Base-by-base conservation (phyloP, 352 stramenopile genomes). In the Aphanomyces astaci region DNA sequence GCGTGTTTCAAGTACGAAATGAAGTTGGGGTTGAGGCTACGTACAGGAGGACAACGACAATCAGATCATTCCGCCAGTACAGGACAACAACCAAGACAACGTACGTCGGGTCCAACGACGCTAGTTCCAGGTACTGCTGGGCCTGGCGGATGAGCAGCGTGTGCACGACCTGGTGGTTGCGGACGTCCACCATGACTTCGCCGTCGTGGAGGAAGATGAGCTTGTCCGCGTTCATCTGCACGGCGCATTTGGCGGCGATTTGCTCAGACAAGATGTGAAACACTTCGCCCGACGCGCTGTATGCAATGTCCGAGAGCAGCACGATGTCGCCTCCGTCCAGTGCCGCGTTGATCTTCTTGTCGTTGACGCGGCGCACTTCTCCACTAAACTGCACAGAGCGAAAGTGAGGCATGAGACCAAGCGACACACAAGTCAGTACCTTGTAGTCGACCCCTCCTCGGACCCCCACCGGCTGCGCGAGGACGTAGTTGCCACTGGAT, bases 401-500 rank as follows among this genome's bases (percentile, higher is more conserved):
- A 28, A 10, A 55, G 28, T 24, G 19, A 22, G 9, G 28, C 17
- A 27, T 53, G 51, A 22, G 13, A 19, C 33, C 51, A 59, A 9
- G 30, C 15, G 15, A 15, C 36, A 43, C 36, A 43, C 36, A n/a
- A 9, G 27, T 15, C n/a, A 32, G 25, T 45, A 68, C 62, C 67
- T 92, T 91, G 55, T 91, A 96, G 74, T 96, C 88, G 19, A 96
- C 84, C 17, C 88, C 88, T 30, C 82, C 86, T 22, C 86, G 81
- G 0, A 97, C 88, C 15, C 90, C 90, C 2, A 97, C 82, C 5
- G 82, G 87, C 74, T 95, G 88, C 3, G 96, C 95, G 10, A 91
- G 96, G 77, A 98, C 98, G 76, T 98, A 99, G 73, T 99, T 99
- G 11, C 96, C 96, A 2, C 89, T 97, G 3, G 96, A 85, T 46